Conservation (phyloP, 176 grass and related monocot genomes). For the Oryza glaberrima region DNA sequence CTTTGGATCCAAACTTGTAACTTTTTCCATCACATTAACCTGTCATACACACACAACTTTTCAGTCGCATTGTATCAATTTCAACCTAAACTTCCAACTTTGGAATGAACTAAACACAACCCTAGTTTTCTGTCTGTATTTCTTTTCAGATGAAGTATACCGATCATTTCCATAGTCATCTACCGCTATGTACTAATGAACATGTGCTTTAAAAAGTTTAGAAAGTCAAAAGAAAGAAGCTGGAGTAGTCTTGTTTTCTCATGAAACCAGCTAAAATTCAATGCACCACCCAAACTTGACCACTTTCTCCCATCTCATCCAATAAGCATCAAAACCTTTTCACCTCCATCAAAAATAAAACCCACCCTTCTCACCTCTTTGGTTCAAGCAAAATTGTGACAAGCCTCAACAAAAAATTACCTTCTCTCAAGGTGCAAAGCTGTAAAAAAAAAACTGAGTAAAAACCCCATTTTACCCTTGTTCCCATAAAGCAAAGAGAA, state of each 20-base stretch:
- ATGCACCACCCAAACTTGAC: neutral
- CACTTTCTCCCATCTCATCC: neutral
- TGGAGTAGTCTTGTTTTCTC: neutral
- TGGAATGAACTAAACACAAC: too few relatives aligned
- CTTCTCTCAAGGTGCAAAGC: neutral
- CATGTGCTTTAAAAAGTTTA: neutral
- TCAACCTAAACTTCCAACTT: too few relatives aligned
- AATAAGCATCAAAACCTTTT: neutral
- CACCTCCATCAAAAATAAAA: neutral
- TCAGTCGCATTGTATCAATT: too few relatives aligned
- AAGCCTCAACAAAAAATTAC: neutral
- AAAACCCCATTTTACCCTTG: conserved; percentile 4
- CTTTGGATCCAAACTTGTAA: too few relatives aligned
- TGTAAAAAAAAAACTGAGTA: neutral
- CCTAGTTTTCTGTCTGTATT: too few relatives aligned
- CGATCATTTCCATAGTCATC: neutral
- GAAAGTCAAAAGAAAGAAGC: too few relatives aligned
- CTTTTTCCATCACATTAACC: too few relatives aligned
- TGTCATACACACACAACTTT: too few relatives aligned
- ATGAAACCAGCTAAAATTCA: neutral
- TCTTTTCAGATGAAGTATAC: too few relatives aligned
- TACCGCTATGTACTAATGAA: neutral
- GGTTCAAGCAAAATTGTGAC: neutral
- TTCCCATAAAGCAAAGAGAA: conserved; percentile 1
- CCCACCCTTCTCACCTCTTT: neutral